Evolutionary conservation across 164 flowering plant species (phyloP), one percentile per base, ranked within the genome.

Genomic region (Cinnamomum micranthum): DNA sequence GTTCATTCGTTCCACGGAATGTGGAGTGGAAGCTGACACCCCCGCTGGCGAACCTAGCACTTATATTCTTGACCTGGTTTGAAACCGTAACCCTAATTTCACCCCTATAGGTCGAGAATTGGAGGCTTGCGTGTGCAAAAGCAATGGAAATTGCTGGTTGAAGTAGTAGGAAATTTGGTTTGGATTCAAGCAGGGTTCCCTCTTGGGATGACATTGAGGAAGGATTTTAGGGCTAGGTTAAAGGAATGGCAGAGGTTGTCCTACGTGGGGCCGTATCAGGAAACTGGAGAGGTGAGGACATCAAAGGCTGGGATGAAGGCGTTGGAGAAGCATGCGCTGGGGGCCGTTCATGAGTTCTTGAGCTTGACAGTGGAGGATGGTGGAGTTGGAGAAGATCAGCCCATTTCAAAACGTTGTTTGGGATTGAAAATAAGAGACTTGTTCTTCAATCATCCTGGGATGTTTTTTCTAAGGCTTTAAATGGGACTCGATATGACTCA

Each of bases 361-460:
- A 93, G 90, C 78, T 83, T 95, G 87, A 93, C 97, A 0, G 97
- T 78, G 76, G 85, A 80, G 81, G 85, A 90, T 86, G 94, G 88
- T 93, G 72, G 98, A 92, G 82, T 97, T 93, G 74, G 98, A 93
- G 87, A 92, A 92, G 88, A 91, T 93, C n/a, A 95, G 97, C 65
- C 98, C 99, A 92, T 76, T 93, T 95, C 71, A 88, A 92, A 80
- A 88, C 89, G 68, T 91, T 90, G 82, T 91, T 91, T 81, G 92
- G 88, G 74, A 91, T 93, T 91, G 77, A 93, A 93, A 74, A 81
- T 92, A 25, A 84, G 98, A 80, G 99, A 95, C 77, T 77, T 91
- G 82, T 91, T 94, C 75, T 80, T 94, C 82, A 96, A 92, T 78
- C 97, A 94, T 62, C 97, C 93, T 5, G 97, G 95, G 41, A 90